Evolutionary conservation across 2,329 filamentous ascomycete species (phyloP).

Genomic region (Salinomyces thailandicus): DNA sequence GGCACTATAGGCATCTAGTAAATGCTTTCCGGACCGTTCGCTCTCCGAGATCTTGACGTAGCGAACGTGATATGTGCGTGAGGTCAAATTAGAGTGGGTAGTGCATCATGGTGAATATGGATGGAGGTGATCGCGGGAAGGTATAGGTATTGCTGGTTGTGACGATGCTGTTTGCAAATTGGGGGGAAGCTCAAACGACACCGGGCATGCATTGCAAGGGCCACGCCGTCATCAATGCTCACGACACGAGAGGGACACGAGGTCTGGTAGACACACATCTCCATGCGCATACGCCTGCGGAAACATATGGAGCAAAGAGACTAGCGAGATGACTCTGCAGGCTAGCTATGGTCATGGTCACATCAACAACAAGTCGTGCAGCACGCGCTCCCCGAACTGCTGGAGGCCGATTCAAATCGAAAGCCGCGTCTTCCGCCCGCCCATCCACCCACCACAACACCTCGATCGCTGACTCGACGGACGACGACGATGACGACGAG

Average conservation of each 20-base stretch:
- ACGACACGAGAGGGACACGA: constrained; percentile 2
- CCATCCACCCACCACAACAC: constrained; percentile 4
- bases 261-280: too few relatives aligned
- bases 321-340: constrained; percentile 3
- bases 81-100: too few relatives aligned
- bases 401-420: constrained; percentile 4
- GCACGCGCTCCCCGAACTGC: constrained; percentile 1
- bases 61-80: too few relatives aligned
- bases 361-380: constrained; percentile 7
- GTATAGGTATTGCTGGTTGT: too few relatives aligned
- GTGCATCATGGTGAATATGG: too few relatives aligned
- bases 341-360: constrained; percentile 5
- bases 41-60: too few relatives aligned
- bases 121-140: too few relatives aligned
- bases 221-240: neutral
- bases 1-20: too few relatives aligned
- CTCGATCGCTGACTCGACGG: constrained; percentile 2
- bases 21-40: too few relatives aligned
- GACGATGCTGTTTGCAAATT: too few relatives aligned
- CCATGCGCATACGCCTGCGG: too few relatives aligned
- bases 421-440: constrained; percentile 1
- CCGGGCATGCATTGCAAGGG: neutral
- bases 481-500: neutral
- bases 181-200: neutral
- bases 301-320: too few relatives aligned